Evolutionary conservation across 306 rosid genomes (phyloP).

Genomic region (Senna siamea): DNA sequence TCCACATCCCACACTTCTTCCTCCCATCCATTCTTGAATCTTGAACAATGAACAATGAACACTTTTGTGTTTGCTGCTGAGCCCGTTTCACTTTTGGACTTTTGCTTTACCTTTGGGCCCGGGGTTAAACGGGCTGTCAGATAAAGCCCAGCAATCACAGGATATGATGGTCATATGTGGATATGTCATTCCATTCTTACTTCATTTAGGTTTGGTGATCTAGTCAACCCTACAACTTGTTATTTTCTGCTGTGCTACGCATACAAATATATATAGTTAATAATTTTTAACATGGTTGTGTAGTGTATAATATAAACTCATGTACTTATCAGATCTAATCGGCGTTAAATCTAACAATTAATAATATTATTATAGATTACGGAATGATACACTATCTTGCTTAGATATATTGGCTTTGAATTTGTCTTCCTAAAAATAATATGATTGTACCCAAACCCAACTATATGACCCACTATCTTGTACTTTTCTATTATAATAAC

Average conservation of each 20-base stretch:
- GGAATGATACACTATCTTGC: neutral
- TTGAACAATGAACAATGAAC: no score
- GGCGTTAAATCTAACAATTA: neutral
- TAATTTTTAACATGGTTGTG: neutral
- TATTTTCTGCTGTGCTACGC: neutral
- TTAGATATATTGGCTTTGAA: neutral
- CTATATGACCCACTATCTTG: neutral
- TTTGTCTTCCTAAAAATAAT: neutral
- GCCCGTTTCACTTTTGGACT: no score
- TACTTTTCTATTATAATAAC: neutral
- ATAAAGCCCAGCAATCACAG: no score
- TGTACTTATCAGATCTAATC: neutral
- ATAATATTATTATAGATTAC: neutral
- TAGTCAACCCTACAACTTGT: neutral
- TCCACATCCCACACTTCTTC: no score
- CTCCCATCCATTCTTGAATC: no score
- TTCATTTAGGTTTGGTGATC: neutral
- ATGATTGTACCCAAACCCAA: neutral
- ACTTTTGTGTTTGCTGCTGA: no score
- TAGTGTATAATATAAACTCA: no score
- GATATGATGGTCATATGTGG: no score
- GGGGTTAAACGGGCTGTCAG: no score
- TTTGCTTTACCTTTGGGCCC: no score
- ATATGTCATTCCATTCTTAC: no score
- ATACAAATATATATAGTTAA: neutral